Percentiles rank a stretch among this genome's conserved stretches.
Conservation (phyloP, 75 land plant species). For the Picea glauca region DNA sequence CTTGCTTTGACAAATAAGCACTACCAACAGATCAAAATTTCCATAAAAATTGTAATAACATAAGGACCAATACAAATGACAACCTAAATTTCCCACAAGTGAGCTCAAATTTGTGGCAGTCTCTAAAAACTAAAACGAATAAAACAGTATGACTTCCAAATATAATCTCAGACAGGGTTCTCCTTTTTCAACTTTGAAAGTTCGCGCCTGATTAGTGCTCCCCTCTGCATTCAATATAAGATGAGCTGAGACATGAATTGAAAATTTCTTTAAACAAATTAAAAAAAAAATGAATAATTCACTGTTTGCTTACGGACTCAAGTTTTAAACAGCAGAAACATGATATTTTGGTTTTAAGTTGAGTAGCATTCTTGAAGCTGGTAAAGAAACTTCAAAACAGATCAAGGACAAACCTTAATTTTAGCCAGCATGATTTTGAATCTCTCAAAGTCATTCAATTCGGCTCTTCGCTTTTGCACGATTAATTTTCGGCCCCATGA, state of each 20-base stretch:
- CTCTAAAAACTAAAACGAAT: too few relatives aligned
- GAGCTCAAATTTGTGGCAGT: too few relatives aligned
- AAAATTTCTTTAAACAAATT: not conserved
- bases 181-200: conserved; percentile 9
- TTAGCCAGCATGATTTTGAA: conserved; percentile 39
- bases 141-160: too few relatives aligned
- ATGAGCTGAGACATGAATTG: too few relatives aligned
- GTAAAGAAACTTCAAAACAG: not conserved
- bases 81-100: too few relatives aligned
- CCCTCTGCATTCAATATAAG: not conserved
- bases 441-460: conserved; percentile 40
- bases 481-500: conserved; percentile 48
- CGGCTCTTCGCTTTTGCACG: conserved; percentile 32
- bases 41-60: too few relatives aligned
- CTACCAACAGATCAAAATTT: too few relatives aligned
- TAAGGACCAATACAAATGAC: too few relatives aligned
- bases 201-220: conserved; percentile 5
- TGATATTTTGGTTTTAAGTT: too few relatives aligned
- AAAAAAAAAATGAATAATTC: not conserved
- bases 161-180: not conserved
- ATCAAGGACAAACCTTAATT: conserved; percentile 19
- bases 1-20: too few relatives aligned
- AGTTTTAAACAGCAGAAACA: too few relatives aligned
- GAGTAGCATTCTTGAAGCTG: too few relatives aligned
- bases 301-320: not conserved